phyloP scores from a whole-genome alignment of 2,329 filamentous ascomycete species.

The Fusarium piperis region DNA sequence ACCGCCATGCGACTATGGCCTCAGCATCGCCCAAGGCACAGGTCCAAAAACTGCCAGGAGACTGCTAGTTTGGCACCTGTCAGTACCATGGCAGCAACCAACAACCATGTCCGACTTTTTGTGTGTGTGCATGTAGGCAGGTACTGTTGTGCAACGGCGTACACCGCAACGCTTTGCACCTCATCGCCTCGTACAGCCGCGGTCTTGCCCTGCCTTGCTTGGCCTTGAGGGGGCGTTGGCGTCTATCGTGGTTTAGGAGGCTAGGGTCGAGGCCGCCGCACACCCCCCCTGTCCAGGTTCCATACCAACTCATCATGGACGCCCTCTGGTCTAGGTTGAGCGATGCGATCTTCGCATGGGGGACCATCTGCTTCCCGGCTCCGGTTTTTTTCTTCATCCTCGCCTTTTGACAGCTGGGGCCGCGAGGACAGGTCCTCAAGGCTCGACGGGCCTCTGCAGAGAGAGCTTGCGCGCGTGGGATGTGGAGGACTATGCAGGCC shows the following conservation, averaged over 20 bases:
- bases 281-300: conserved; percentile 21
- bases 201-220: conserved; percentile 24
- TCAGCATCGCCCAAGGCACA: conserved; percentile 24
- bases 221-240: conserved; percentile 32
- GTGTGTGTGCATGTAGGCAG: conserved; percentile 11
- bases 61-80: conserved; percentile 36
- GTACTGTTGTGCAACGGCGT: conserved; percentile 27
- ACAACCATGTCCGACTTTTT: conserved; percentile 8
- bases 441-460: not conserved
- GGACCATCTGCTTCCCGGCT: conserved; percentile 36
- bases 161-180: conserved; percentile 36
- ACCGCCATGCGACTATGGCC: conserved; percentile 26
- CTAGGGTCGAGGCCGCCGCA: conserved; percentile 22
- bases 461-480: not conserved
- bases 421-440: conserved; percentile 16
- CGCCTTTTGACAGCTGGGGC: conserved; percentile 3
- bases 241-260: conserved; percentile 29
- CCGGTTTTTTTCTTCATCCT: conserved; percentile 35
- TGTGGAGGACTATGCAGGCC: not conserved
- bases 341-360: conserved; percentile 44
- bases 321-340: conserved; percentile 33
- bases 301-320: conserved; percentile 30
- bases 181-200: conserved; percentile 36
- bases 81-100: conserved; percentile 21
- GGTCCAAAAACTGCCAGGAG: conserved; percentile 15